Conservation (phyloP, 768 basidiomycete species). For the Jaapia argillacea region DNA sequence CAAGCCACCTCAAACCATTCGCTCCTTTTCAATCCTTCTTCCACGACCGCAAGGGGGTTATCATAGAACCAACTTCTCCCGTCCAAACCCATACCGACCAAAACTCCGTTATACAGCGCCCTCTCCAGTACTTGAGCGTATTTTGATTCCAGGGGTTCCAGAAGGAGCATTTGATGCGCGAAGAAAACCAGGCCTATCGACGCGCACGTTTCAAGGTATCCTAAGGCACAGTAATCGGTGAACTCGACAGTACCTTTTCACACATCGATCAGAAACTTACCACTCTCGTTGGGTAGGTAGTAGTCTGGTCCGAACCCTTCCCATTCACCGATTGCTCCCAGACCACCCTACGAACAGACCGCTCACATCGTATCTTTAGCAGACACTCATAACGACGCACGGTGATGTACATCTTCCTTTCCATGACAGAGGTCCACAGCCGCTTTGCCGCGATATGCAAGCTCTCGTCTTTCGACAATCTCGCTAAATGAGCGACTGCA, state of each 20-base stretch:
- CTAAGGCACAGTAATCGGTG: background rate
- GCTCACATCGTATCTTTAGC: too few relatives aligned
- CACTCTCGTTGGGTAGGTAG: conserved; percentile 11
- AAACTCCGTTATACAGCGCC: conserved; percentile 12
- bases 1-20: conserved; percentile 14
- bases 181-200: conserved; percentile 12
- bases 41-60: conserved; percentile 13
- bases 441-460: conserved; percentile 4
- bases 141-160: conserved; percentile 4
- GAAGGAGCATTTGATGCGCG: conserved; percentile 12
- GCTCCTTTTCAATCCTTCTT: conserved; percentile 6
- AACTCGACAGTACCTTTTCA: background rate
- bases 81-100: conserved; percentile 12
- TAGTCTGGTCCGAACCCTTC: conserved; percentile 13
- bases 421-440: conserved; percentile 8
- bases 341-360: conserved; percentile 9
- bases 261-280: background rate
- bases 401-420: conserved; percentile 13
- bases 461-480: conserved; percentile 7
- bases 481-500: conserved; percentile 8
- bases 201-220: conserved; percentile 14
- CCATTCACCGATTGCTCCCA: conserved; percentile 12
- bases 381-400: conserved; percentile 2
- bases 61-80: conserved; percentile 14
- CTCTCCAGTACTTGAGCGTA: conserved; percentile 11